Conservation (phyloP, 1,284 basidiomycete species). For the Marasmius tenuissimus region DNA sequence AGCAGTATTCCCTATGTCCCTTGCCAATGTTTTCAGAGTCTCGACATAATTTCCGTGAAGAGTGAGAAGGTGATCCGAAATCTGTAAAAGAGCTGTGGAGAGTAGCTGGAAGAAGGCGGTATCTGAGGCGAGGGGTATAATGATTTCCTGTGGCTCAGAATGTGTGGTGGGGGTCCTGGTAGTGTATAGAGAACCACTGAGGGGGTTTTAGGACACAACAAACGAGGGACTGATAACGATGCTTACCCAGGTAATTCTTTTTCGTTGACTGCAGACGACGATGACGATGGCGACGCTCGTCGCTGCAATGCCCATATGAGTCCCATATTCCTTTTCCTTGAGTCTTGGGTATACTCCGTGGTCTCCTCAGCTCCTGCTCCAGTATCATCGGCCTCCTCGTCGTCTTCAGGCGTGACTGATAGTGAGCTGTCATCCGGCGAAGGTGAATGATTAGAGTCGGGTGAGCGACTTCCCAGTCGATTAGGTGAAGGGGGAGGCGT, state of each 20-base stretch:
- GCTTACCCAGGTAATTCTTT: no score
- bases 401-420: background rate
- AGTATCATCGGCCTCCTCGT: background rate
- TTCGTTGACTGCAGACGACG: background rate
- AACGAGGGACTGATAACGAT: background rate
- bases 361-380: background rate
- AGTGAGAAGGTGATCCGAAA: constrained; percentile 64
- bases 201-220: background rate
- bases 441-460: background rate
- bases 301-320: constrained; percentile 4
- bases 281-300: background rate
- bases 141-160: constrained; percentile 49
- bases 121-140: constrained; percentile 84
- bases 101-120: constrained; percentile 82
- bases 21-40: constrained; percentile 62
- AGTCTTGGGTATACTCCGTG: background rate
- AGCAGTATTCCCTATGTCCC: constrained; percentile 58
- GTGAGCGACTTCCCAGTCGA: constrained; percentile 1
- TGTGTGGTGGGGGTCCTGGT: background rate
- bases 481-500: constrained; percentile 17
- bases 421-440: background rate
- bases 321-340: background rate
- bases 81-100: constrained; percentile 66
- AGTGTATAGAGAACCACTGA: background rate
- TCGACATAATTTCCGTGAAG: constrained; percentile 67